A percentile compares a stretch with the other conserved stretches of the same genome.
These are phyloP conservation scores for Coniferiporia weirii DNA, from an alignment of 1,284 basidiomycete genomes.

Conservation along the genomic window DNA sequence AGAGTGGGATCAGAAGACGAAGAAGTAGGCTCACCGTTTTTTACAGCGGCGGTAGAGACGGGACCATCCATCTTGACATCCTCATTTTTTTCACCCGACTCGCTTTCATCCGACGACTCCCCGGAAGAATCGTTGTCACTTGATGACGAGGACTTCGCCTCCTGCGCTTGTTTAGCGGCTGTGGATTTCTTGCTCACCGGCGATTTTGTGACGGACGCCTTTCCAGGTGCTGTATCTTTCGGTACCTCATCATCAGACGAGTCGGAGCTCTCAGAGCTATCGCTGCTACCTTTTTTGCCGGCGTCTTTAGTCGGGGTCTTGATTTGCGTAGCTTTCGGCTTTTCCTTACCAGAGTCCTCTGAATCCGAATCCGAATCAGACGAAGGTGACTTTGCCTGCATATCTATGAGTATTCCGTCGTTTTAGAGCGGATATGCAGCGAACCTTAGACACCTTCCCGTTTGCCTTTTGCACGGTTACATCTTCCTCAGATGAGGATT, in stretches of 20 bases:
- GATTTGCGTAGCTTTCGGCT: slow-evolving; percentile 35
- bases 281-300: slow-evolving; percentile 22
- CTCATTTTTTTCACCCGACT: slow-evolving; percentile 30
- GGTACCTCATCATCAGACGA: slow-evolving; percentile 18
- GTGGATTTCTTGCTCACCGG: slow-evolving; percentile 23
- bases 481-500: slow-evolving; percentile 13
- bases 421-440: background rate
- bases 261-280: slow-evolving; percentile 22
- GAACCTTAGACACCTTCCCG: slow-evolving; percentile 19
- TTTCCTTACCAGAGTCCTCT: slow-evolving; percentile 27
- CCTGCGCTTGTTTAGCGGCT: slow-evolving; percentile 22
- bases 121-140: slow-evolving; percentile 30
- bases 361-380: slow-evolving; percentile 18
- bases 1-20: slow-evolving; percentile 12
- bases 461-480: slow-evolving; percentile 3
- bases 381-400: background rate
- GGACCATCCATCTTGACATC: slow-evolving; percentile 48
- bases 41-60: slow-evolving; percentile 32
- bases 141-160: slow-evolving; percentile 23
- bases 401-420: background rate
- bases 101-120: slow-evolving; percentile 31
- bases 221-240: slow-evolving; percentile 20
- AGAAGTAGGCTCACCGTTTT: slow-evolving; percentile 26
- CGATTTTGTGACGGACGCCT: slow-evolving; percentile 21
- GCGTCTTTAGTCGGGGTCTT: slow-evolving; percentile 23